Evolutionary conservation across 495 filamentous ascomycete species (phyloP), one percentile per base, ranked within the genome.

Genomic region (Aspergillus ostianus): DNA sequence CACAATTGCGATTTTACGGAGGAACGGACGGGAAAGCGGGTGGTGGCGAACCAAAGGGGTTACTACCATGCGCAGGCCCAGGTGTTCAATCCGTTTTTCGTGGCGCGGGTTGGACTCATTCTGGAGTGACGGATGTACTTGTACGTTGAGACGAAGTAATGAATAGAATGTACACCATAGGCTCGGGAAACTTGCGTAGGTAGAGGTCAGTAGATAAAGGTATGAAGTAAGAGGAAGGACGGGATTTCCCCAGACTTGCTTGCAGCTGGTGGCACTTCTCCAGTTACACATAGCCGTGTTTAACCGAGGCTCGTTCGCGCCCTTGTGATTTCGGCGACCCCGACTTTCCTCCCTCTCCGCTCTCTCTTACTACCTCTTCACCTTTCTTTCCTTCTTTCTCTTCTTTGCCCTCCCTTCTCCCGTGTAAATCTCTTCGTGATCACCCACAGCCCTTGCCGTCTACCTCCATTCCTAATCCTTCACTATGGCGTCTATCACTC

Each of bases 401-500:
- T 48, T 30, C 51, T 29, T 51, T 52, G 58, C 51, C 61, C 51
- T 60, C 53, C 30, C 32, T 5, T 62, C 51, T 60, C 53, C 30
- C 32, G 21, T 52, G 20, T 52, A 49, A 15, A 49, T 56, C 23
- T 15, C 23, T 19, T 46, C 32, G 17, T 48, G 30, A 47, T 32
- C 27, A 29, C 41, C 50, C 30, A 46, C 27, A 26, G 49, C n/a
- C 49, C 48, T n/a, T 21, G 19, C 3, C 21, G 26, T 50, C 15
- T 27, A 27, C 17, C 17, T 30, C 19, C 51, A 12, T 56, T 23
- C 20, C 29, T 17, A 44, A 2, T 36, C 27, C 20, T 50, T 26
- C 18, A 72, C 62, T 27, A 93, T 93, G 90, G 84, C 88, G 56
- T 87, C 89, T 45, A 79, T 93, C 63, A 74, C 82, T 47, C 85